Evolutionary conservation across 495 filamentous ascomycete species (phyloP).

Genomic region (Penicillium paxilli): DNA sequence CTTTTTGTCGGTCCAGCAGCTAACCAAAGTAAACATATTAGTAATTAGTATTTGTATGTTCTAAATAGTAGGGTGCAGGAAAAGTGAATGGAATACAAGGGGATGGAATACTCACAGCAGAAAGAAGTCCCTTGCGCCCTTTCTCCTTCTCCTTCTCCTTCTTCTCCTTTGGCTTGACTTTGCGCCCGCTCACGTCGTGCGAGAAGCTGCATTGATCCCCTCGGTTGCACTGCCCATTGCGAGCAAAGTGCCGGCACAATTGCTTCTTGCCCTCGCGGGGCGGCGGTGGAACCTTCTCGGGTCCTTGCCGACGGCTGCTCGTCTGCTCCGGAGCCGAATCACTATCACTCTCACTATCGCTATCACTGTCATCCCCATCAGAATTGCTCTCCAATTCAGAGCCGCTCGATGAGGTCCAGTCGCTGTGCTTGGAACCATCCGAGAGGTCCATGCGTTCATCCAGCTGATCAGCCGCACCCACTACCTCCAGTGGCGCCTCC

Average conservation of each 20-base stretch:
- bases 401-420: constrained; percentile 14
- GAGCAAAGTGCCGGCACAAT: constrained; percentile 47
- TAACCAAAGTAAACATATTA: constrained; percentile 13
- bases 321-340: constrained; percentile 44
- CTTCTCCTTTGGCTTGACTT: constrained; percentile 32
- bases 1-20: constrained; percentile 49
- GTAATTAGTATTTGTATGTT: background rate
- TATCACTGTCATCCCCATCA: background rate
- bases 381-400: constrained; percentile 31
- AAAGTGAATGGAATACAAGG: too few relatives aligned
- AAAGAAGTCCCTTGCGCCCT: constrained; percentile 49
- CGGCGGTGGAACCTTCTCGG: constrained; percentile 43
- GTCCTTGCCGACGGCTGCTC: constrained; percentile 41
- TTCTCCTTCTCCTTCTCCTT: constrained; percentile 25
- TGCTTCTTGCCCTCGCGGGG: constrained; percentile 38
- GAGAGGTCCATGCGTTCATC: background rate
- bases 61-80: too few relatives aligned
- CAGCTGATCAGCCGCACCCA: background rate
- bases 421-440: background rate
- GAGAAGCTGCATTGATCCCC: constrained; percentile 48
- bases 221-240: constrained; percentile 43
- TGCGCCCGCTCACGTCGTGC: constrained; percentile 39
- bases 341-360: constrained; percentile 15
- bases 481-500: background rate
- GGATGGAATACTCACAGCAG: constrained; percentile 49